Conservation (phyloP, 2,329 filamentous ascomycete species). For the Chaetomium strumarium region DNA sequence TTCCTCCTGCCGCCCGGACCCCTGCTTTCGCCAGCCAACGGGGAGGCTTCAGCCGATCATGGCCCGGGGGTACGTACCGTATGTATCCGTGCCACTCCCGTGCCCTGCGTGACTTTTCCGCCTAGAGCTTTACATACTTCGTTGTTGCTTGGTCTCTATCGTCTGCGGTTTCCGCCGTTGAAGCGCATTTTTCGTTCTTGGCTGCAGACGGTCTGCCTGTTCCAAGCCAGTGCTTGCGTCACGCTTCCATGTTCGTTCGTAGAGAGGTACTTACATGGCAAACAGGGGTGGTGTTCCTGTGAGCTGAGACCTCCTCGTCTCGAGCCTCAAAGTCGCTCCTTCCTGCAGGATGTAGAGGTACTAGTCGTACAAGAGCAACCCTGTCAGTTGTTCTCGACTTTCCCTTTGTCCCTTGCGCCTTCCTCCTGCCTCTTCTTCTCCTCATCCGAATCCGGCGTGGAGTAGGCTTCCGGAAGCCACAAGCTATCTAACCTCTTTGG, state of each 20-base stretch:
- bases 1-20: constrained; percentile 16
- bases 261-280: background rate
- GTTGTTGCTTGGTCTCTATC: constrained; percentile 1
- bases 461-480: constrained; percentile 14
- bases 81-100: constrained; percentile 16
- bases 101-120: constrained; percentile 1
- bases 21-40: constrained; percentile 4
- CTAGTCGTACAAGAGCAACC: constrained; percentile 8
- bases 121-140: background rate
- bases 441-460: constrained; percentile 10
- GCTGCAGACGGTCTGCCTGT: constrained; percentile 6
- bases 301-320: constrained; percentile 1
- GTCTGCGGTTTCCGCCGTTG: constrained; percentile 5
- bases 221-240: constrained; percentile 3
- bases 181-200: background rate
- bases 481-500: constrained; percentile 1
- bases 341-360: background rate
- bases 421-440: constrained; percentile 12
- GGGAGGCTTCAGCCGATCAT: constrained; percentile 6
- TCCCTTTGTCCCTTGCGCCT: constrained; percentile 8
- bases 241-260: background rate
- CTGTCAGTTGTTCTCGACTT: constrained; percentile 18
- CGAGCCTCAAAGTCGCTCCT: background rate
- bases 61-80: constrained; percentile 16
- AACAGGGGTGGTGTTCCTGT: background rate